Conservation (phyloP, 106 monocot species). For the Gastrodia elata region DNA sequence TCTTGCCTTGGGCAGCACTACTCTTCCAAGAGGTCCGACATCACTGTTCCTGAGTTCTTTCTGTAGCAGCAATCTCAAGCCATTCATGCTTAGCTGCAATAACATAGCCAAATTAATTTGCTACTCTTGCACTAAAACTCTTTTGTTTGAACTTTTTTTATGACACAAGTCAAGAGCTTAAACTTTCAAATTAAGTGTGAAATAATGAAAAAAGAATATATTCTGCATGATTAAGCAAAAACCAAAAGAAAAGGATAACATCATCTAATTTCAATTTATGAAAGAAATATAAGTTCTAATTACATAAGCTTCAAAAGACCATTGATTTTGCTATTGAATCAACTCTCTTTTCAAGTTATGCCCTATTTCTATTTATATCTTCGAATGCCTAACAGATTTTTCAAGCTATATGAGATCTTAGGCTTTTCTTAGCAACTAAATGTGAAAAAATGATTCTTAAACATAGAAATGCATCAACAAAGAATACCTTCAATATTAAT, state of each 20-base stretch:
- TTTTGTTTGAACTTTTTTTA: neutral
- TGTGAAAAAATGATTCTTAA: neutral
- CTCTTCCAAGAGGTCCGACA: conserved; percentile 70
- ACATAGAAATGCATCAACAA: neutral
- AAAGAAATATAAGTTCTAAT: neutral
- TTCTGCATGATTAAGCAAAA: neutral
- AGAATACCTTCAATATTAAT: neutral
- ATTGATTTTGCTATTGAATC: neutral
- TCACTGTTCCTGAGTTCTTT: conserved; percentile 86
- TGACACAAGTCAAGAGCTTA: no score
- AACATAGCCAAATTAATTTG: neutral
- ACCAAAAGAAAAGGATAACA: neutral
- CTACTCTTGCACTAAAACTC: neutral
- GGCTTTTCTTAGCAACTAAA: no score
- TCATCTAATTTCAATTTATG: neutral
- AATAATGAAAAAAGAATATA: neutral
- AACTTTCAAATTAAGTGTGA: neutral
- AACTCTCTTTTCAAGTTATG: neutral
- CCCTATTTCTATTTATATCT: neutral
- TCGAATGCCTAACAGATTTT: neutral
- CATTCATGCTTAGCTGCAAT: conserved; percentile 28
- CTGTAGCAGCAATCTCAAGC: conserved; percentile 59
- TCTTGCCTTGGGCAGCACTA: conserved; percentile 84
- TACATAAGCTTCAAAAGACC: neutral
- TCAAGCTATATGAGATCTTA: neutral